phyloP scores from a whole-genome alignment of 208 protist species.

The Wallacemonas sp. region DNA sequence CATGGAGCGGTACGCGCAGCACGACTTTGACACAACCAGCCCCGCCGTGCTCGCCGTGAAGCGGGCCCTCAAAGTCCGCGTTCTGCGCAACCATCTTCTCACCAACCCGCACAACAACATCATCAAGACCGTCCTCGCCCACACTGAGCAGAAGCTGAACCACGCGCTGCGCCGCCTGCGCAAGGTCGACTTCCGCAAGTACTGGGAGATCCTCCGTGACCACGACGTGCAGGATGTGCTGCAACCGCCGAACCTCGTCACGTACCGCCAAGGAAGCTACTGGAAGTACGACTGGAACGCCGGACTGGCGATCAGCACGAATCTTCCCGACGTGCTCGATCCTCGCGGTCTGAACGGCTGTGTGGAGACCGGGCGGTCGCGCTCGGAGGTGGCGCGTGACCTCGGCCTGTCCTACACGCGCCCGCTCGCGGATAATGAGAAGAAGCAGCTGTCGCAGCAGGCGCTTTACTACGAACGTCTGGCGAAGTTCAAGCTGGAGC shows the following conservation, averaged over 20 bases:
- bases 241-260: conserved; percentile 86
- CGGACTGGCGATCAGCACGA: conserved; percentile 84
- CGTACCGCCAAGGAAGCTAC: conserved; percentile 85
- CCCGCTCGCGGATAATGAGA: conserved; percentile 88
- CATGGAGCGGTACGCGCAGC: conserved; percentile 91
- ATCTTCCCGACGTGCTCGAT: conserved; percentile 84
- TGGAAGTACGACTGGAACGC: conserved; percentile 92
- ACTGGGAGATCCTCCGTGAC: conserved; percentile 93
- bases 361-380: conserved; percentile 90
- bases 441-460: conserved; percentile 89
- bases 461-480: conserved; percentile 90
- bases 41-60: conserved; percentile 86
- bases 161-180: conserved; percentile 81
- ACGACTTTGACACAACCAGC: conserved; percentile 90
- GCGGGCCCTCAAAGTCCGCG: conserved; percentile 80
- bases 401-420: conserved; percentile 89
- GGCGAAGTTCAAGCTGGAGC: conserved; percentile 91
- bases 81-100: conserved; percentile 88
- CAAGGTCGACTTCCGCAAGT: conserved; percentile 89
- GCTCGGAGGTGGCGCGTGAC: conserved; percentile 88
- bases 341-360: conserved; percentile 89
- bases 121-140: conserved; percentile 79
- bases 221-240: conserved; percentile 91
- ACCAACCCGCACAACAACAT: conserved; percentile 94
- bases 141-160: conserved; percentile 79